These are phyloP conservation scores for Trichoderma hamatum DNA, from an alignment of 2,329 filamentous ascomycete species.

Conservation along the genomic window DNA sequence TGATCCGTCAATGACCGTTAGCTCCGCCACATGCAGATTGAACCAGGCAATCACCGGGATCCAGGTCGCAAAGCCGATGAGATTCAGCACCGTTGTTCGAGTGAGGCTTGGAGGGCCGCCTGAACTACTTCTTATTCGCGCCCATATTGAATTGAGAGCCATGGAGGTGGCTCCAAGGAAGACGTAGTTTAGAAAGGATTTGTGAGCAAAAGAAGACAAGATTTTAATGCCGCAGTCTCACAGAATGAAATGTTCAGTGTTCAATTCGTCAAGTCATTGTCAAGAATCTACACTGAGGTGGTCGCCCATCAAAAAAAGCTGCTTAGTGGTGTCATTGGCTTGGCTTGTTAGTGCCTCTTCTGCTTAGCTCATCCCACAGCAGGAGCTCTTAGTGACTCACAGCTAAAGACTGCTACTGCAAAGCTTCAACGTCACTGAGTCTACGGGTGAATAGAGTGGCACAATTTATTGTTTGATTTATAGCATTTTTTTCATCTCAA, in stretches of 20 bases:
- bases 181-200: too few species aligned
- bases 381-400: slow-evolving; percentile 13
- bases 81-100: slow-evolving; percentile 47
- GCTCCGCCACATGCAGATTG: slow-evolving; percentile 62
- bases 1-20: slow-evolving; percentile 59
- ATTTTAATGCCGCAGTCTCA: neutral
- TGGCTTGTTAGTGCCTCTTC: neutral
- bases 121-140: slow-evolving; percentile 34
- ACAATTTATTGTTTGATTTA: slow-evolving; percentile 1
- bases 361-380: slow-evolving; percentile 21
- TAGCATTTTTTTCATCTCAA: slow-evolving; percentile 4
- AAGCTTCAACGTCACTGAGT: neutral
- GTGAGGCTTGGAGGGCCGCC: slow-evolving; percentile 33
- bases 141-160: slow-evolving; percentile 44
- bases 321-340: slow-evolving; percentile 9
- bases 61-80: slow-evolving; percentile 62
- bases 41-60: slow-evolving; percentile 64
- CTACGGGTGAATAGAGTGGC: neutral
- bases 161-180: slow-evolving; percentile 32
- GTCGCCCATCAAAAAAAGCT: slow-evolving; percentile 16
- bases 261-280: neutral
- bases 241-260: neutral
- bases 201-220: too few species aligned
- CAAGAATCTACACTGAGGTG: neutral
- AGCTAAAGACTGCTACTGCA: neutral